Evolutionary conservation across 352 stramenopile genomes (phyloP), one percentile per base, ranked within the genome.

Genomic region (Pythium rishiriense): DNA sequence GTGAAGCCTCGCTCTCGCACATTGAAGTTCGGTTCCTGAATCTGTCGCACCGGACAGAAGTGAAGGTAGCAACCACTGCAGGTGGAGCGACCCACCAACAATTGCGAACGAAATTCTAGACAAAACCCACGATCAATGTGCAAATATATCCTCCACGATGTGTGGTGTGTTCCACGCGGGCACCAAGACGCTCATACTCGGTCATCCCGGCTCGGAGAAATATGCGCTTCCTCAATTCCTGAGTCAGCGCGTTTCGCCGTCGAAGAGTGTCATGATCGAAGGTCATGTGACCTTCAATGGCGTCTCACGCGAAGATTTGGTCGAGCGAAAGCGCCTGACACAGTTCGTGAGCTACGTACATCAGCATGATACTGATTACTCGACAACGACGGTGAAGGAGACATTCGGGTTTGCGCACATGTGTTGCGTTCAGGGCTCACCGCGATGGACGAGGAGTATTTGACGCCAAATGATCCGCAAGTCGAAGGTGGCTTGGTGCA

Each of bases 261-360:
- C 15, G 2, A 51, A 58, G n/a, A 41, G 53, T 29, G 33, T 65
- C 33, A 66, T 31, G 41, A 25, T 72, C 42, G 42, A 29, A n/a
- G 66, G 66, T 26, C 31, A 66, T 14, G 55, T 72, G 31, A 66
- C 60, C 12, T 72, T 58, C 66, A 72, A 69, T 41, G 66, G 66
- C 59, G 72, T 54, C 50, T 75, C n/a, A 73, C 73, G 19, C 62
- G 68, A 57, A 55, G 21, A 17, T 29, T 10, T 39, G 7, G 17
- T 39, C 9, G 4, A 12, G 33, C 33, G 33, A 9, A 39, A 10
- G 33, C 33, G 33, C 33, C 33, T 39, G 9, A 9, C 33, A 9
- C 33, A 39, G 33, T 39, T 39, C 7, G 33, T 39, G 33, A 39
- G 33, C 33, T 39, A 39, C 9, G 33, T 39, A 14, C 33, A 9